phyloP scores from a whole-genome alignment of 371 early-diverging fungal genomes.

The Apophysomyces sp. region DNA sequence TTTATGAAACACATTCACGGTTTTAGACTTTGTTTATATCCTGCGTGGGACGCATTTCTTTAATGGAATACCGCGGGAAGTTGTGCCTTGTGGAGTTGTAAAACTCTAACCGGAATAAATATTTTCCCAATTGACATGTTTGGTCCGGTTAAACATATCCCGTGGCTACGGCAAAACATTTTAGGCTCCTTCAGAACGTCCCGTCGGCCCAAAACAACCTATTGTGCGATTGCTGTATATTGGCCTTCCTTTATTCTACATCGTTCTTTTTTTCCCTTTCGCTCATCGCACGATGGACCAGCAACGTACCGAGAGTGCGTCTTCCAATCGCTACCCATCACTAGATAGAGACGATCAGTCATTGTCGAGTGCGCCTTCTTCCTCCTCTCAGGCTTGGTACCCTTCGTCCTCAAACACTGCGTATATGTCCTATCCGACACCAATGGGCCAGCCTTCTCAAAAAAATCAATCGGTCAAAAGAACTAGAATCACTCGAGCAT shows the following conservation, averaged over 20 bases:
- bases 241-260: not conserved
- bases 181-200: not conserved
- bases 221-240: not conserved
- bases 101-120: not conserved
- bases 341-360: not conserved
- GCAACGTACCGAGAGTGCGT: not conserved
- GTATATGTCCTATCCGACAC: not conserved
- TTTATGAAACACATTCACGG: too few species aligned
- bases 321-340: not conserved
- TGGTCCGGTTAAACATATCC: not conserved
- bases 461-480: constrained; percentile 11
- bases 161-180: not conserved
- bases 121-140: too few species aligned
- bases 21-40: too few species aligned
- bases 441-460: not conserved
- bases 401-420: not conserved
- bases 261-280: not conserved
- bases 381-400: not conserved
- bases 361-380: not conserved
- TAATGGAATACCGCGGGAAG: not conserved
- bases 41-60: not conserved
- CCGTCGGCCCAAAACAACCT: not conserved
- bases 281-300: not conserved
- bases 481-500: constrained; percentile 37
- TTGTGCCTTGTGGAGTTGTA: not conserved